Evolutionary conservation across 2,329 filamentous ascomycete genomes (phyloP), one percentile per base, ranked within the genome.

Genomic region (Mariannaea sp.): DNA sequence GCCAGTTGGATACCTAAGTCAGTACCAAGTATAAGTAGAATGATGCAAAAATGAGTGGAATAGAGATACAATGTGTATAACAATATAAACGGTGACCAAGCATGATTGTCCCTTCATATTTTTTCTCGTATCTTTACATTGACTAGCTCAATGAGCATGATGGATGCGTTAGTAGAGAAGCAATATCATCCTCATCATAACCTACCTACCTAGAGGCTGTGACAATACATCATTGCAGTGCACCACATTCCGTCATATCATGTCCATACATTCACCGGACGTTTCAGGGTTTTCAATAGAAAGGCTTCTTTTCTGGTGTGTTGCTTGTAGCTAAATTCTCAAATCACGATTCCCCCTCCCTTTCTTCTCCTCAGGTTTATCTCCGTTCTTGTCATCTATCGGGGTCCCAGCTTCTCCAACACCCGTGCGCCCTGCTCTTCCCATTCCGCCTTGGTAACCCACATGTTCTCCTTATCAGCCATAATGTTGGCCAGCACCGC

Each of bases 381-480:
- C 40, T 45, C 33, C 44, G 19, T 17, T 30, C 17, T 24, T 22
- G 17, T 40, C 26, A 49, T 64, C 70, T 81, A 94, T 83, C 93
- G 87, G 44, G 92, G 90, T 12, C 94, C 94, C 66, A 99, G 80
- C 81, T 97, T 99, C 78, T 95, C 90, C 70, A 99, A 76, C 56
- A 89, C 87, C 53, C 88, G 82, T 30, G 88, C 71, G 32, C 94
- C 94, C 72, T 97, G 88, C 76, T 99, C 94, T 69, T 94, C 84
- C 94, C 94, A 99, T 76, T 99, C 94, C 68, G 89, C 83, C 81
- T 96, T 96, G 65, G 88, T 89, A 69, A 99, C 92, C 94, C 94
- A 99, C 94, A 97, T 97, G 72, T 88, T 89, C 73, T 97, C 91
- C 78, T 97, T 97, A 77, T 97, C 92, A 39, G 94, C 92, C 89